phyloP scores from a whole-genome alignment of 768 basidiomycete genomes.

The Boletus rubroflammeus region DNA sequence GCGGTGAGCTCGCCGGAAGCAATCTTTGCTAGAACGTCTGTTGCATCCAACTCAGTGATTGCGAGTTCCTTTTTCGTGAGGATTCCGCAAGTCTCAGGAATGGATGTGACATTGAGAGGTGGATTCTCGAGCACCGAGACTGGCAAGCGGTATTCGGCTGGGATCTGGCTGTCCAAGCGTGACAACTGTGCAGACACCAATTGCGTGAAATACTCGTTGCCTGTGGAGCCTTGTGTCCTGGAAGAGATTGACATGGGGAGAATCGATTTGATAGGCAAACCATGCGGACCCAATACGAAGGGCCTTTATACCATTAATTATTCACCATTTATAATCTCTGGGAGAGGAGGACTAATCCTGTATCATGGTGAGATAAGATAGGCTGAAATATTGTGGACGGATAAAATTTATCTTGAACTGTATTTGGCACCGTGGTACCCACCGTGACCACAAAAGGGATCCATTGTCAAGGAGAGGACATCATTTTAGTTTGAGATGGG shows the following conservation, averaged over 20 bases:
- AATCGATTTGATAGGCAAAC: neutral
- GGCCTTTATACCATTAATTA: neutral
- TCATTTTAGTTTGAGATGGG: neutral
- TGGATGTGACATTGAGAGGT: constrained; percentile 32
- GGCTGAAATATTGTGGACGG: neutral
- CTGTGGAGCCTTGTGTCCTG: constrained; percentile 21
- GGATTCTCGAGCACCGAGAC: constrained; percentile 17
- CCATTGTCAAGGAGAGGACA: neutral
- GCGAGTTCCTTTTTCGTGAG: constrained; percentile 31
- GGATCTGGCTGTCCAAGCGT: constrained; percentile 24
- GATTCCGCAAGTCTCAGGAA: constrained; percentile 33
- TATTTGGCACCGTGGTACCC: neutral
- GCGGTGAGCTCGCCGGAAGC: constrained; percentile 32
- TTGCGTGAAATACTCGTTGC: constrained; percentile 18
- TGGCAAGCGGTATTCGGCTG: constrained; percentile 15
- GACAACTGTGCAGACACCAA: constrained; percentile 15
- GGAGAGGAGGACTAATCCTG: neutral
- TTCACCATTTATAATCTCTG: neutral
- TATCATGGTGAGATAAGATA: neutral
- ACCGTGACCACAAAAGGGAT: neutral
- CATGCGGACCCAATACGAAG: neutral
- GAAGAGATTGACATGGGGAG: constrained; percentile 16
- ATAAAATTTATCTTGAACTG: neutral
- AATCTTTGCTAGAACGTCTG: constrained; percentile 28
- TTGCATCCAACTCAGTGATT: constrained; percentile 38